Base-by-base conservation (phyloP, 768 basidiomycete genomes). In the Udeniomyces megalosporus region DNA sequence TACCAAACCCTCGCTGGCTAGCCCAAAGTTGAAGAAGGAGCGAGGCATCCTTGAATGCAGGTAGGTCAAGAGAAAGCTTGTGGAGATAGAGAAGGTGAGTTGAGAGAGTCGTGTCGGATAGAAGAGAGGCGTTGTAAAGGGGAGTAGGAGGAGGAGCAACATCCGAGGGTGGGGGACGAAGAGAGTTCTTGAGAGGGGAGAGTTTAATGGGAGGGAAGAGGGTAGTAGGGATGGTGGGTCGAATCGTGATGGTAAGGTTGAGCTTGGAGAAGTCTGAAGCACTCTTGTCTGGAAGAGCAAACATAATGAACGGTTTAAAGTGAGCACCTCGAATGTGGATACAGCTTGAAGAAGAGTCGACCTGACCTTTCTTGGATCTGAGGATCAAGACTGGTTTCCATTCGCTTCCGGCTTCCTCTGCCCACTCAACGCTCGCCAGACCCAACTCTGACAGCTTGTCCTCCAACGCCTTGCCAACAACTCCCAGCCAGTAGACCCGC, bases 1-100 rank as follows among this genome's bases (percentile, higher is more conserved):
- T 34, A n/a, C 66, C 68, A 67, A 84, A 90, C 0, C 89, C 89
- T 46, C 91, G 78, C 68, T 91, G 85, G 54, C 83, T 82, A 1
- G 87, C 88, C 95, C 95, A 99, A 17, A 92, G 80, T 11, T 88
- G 80, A 17, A 96, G 80, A 0, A 96, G 77, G 0, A 84, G 78
- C 10, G 89, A 71, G 0, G 88, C 88, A 55, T 91, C 84, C 1
- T 74, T 71, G 71, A 88, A 90, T 0, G 82, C 78, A 0, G 84
- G 78, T 11, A 75, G 73, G 11, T 75, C 69, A 28, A 80, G 74
- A 12, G 79, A 75, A 46, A 84, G 67, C 1, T 76, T 69, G 68
- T 84, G 80, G 8, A 80, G 75, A 10, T 77, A 74, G 34, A 84
- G 77, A 6, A 85, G 77, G 51, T 80, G 78, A 10, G 53, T 20